A percentile compares a stretch with the other conserved stretches of the same genome.
phyloP scores from a whole-genome alignment of 371 early-diverging fungal genomes.

The Neoconidiobolus thromboides region DNA sequence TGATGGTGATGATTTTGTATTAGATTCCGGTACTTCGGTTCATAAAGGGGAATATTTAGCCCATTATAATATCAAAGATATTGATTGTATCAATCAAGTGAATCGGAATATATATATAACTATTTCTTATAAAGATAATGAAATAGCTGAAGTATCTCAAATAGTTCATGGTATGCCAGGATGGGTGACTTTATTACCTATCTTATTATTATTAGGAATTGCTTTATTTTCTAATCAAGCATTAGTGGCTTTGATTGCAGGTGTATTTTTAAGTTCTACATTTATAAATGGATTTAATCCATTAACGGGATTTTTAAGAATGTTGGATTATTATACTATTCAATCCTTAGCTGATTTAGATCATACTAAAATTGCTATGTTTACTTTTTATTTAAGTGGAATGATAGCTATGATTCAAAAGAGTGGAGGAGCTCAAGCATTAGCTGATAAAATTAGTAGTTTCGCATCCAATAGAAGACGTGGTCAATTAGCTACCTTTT shows the following conservation, averaged over 20 bases:
- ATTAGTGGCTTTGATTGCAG: not conserved
- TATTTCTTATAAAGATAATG: too few species aligned
- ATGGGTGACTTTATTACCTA: slow-evolving; percentile 1
- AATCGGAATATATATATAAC: too few species aligned
- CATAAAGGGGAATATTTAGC: too few species aligned
- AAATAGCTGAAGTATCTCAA: not conserved
- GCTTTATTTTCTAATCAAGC: slow-evolving; percentile 1
- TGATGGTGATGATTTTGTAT: not conserved
- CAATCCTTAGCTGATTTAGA: not conserved
- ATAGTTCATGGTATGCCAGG: slow-evolving; percentile 4
- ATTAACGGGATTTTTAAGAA: not conserved
- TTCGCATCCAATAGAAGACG: not conserved
- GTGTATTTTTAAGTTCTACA: not conserved
- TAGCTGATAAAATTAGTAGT: not conserved
- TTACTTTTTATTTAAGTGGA: slow-evolving; percentile 3
- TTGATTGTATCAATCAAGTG: too few species aligned
- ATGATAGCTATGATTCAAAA: slow-evolving; percentile 4
- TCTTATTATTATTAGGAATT: not conserved
- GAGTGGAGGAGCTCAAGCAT: slow-evolving; percentile 4
- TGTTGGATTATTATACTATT: slow-evolving; percentile 4
- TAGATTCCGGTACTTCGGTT: too few species aligned
- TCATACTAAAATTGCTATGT: slow-evolving; percentile 5
- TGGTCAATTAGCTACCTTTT: not conserved
- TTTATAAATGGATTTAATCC: slow-evolving; percentile 7
- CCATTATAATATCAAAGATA: too few species aligned